Base-by-base conservation (phyloP, 2,329 filamentous ascomycete species). In the Dactylella cylindrospora region DNA sequence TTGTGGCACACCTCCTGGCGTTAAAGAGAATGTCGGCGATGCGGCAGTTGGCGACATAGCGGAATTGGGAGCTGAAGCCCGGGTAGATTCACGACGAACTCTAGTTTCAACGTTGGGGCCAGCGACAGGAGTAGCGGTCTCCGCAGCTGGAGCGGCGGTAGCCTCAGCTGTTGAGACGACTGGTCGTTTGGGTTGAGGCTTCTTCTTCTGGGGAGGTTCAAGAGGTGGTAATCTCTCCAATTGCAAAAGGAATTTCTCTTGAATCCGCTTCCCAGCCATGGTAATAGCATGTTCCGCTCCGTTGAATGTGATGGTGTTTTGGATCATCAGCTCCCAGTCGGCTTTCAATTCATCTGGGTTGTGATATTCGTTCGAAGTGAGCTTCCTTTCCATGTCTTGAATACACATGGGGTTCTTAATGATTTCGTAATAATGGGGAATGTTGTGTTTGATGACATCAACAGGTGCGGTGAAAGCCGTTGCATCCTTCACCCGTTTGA, bases 401-500 rank as follows among this genome's bases (percentile, higher is more conserved):
- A 98, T 79, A 72, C 97, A 91, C 78, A 95, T 90, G 0, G 90
- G 90, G 23, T 84, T 79, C 29, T 83, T 80, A 67, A 97, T 83
- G 28, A 85, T 77, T 1, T 80, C 76, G 65, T 86, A 87, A 65
- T 89, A 86, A 1, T 82, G 83, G 50, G 88, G 89, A 32, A 97
- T 82, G 22, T 76, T 78, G 32, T 95, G 80, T 73, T 86, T 88
- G 19, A 91, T 76, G 31, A 79, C 81, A 71, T 88, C 80, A 5
- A 97, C 93, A 0, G 93, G 85, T 33, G 84, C 79, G 65, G 82
- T 79, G 75, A 95, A 97, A 50, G 85, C 80, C 5, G 75, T 74
- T 1, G 91, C 88, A 60, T 84, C 82, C 71, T 91, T 89, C 39
- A 88, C 90, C 74, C 95, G 93, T 76, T 94, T 95, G 53, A 91